A percentile compares a stretch with the other conserved stretches of the same genome.
phyloP scores from a whole-genome alignment of 345 rosid species.

The Xanthoceras sorbifolium region DNA sequence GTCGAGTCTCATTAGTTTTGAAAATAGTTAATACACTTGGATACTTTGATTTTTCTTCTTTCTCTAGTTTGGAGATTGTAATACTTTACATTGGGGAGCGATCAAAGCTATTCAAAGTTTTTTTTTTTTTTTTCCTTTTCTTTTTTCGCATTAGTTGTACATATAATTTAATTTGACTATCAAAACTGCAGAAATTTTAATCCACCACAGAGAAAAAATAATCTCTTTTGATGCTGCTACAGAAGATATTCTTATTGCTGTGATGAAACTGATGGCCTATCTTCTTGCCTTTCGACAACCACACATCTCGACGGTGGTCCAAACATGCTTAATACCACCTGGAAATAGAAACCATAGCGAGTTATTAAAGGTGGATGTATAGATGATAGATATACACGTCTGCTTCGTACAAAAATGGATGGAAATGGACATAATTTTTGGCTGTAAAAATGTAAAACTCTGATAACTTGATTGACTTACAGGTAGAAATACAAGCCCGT shows the following conservation, averaged over 20 bases:
- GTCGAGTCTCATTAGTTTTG: background rate
- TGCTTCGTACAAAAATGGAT: background rate
- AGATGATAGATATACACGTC: background rate
- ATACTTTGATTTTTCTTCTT: background rate
- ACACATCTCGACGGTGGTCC: conserved; percentile 88
- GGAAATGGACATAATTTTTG: no score
- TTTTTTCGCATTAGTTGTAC: conserved; percentile 12
- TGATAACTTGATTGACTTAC: conserved; percentile 47
- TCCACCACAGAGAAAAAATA: conserved; percentile 14
- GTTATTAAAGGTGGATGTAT: background rate
- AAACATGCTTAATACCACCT: conserved; percentile 92
- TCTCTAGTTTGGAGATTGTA: background rate
- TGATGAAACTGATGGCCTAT: conserved; percentile 63
- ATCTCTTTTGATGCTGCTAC: background rate
- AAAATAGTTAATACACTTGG: background rate
- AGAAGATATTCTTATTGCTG: conserved; percentile 31
- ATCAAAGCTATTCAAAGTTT: background rate
- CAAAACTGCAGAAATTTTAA: conserved; percentile 5
- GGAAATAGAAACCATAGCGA: conserved; percentile 14
- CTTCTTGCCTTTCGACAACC: conserved; percentile 62
- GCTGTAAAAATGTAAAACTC: no score
- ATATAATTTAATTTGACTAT: conserved; percentile 14
- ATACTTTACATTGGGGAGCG: conserved; percentile 29
- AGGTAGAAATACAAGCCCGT: conserved; percentile 90
- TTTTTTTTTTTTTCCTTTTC: background rate